Evolutionary conservation across 192 early-diverging fungal species (phyloP).

Genomic region (Coemansia sp.): DNA sequence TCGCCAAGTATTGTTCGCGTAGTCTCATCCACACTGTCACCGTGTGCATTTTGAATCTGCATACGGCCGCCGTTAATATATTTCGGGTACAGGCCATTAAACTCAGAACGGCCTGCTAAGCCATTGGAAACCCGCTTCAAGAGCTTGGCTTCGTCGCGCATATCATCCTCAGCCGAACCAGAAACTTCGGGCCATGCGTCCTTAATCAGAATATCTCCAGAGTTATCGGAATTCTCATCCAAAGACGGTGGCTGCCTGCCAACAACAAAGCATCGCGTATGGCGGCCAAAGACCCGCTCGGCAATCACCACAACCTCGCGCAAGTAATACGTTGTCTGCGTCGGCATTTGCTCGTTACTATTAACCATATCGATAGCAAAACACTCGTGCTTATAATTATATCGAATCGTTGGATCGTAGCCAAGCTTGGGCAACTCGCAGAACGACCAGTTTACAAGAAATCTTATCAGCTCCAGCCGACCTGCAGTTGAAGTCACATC

Average conservation of each 20-base stretch:
- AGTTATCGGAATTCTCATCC: background rate
- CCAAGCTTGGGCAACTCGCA: slow-evolving; percentile 9
- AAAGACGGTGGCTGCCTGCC: background rate
- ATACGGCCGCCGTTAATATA: slow-evolving; percentile 6
- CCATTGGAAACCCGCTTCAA: background rate
- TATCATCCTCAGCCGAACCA: background rate
- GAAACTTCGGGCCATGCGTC: slow-evolving; percentile 4
- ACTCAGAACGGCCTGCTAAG: background rate
- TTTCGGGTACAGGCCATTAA: slow-evolving; percentile 6
- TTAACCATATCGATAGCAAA: slow-evolving; percentile 1
- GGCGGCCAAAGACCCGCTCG: slow-evolving; percentile 11
- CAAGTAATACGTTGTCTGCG: slow-evolving; percentile 1
- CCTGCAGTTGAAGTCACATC: background rate
- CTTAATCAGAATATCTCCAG: slow-evolving; percentile 6
- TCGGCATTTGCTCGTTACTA: background rate
- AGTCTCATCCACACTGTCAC: slow-evolving; percentile 1
- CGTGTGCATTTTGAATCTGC: background rate
- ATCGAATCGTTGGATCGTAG: slow-evolving; percentile 12
- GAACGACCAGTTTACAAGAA: slow-evolving; percentile 14
- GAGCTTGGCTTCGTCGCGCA: background rate
- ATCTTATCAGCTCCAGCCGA: background rate
- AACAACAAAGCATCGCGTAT: slow-evolving; percentile 14
- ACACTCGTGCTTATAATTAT: slow-evolving; percentile 1
- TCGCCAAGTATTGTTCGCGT: background rate
- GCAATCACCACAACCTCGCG: background rate